phyloP scores from a whole-genome alignment of 2,329 filamentous ascomycete genomes.

The Pseudocercospora vitis region DNA sequence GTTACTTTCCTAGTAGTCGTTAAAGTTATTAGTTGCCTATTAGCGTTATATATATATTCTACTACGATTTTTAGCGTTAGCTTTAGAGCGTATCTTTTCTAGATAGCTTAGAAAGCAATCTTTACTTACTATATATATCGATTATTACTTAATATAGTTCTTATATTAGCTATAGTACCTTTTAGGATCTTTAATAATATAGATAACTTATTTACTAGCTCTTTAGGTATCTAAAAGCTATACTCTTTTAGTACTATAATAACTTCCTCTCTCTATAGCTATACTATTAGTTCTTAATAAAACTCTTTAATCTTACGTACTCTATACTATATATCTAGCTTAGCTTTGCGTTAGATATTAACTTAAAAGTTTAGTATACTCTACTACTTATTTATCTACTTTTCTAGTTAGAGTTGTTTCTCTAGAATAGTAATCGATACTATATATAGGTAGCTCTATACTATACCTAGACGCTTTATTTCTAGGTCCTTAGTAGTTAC shows the following conservation, averaged over 20 bases:
- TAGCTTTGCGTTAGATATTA: background rate
- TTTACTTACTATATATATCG: background rate
- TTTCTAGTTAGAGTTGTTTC: background rate
- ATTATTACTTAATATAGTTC: background rate
- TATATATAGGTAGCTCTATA: background rate
- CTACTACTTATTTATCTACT: background rate
- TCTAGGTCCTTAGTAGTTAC: background rate
- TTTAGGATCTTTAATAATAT: background rate
- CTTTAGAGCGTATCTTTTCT: background rate
- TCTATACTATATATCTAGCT: background rate
- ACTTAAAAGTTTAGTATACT: background rate
- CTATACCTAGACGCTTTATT: background rate
- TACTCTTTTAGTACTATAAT: background rate
- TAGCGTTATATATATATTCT: background rate
- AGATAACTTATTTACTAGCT: background rate
- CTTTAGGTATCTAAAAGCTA: background rate
- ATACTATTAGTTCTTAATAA: background rate
- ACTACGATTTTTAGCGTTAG: background rate
- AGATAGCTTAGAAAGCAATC: background rate
- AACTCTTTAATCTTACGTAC: background rate
- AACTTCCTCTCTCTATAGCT: background rate
- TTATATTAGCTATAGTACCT: background rate
- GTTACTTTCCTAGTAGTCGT: background rate
- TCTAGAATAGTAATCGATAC: background rate
- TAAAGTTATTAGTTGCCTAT: background rate